Evolutionary conservation across 1,139 yeast genomes (phyloP), one percentile per base, ranked within the genome.

Genomic region (Keqinozyma sinolaborantium): DNA sequence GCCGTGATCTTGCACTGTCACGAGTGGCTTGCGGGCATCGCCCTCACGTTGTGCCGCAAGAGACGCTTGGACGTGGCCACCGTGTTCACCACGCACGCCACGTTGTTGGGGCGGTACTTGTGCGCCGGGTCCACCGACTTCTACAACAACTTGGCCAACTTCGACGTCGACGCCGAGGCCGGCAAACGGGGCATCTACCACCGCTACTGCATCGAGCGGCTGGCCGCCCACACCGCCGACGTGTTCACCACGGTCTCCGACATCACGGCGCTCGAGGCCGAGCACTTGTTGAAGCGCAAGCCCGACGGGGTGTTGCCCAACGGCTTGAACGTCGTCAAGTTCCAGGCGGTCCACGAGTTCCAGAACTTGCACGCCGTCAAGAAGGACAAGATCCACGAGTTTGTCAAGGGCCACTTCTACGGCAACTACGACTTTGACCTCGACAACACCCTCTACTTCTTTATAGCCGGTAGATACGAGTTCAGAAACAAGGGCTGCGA

Each of bases 221-320:
- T 95, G 2, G 97, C 97, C 5, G 90, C 97, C 14, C 98, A 92
- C 55, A 76, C 94, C 8, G 88, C 96, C 11, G 98, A 92, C 60
- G 98, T 92, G 19, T 92, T 92, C 68, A 92, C 98, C 26, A 92
- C 98, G 0, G 98, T 92, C 11, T 86, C 96, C 14, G 95, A 92
- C 52, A 92, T 92, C 50, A 92, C 98, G 23, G 98, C 97, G 5
- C 85, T 78, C 52, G 98, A 92, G 61, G 72, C 92, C 5, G 98
- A 92, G 61, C 95, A 90, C 58, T 69, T 92, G 57, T 73, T 92
- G 50, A 92, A 90, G 57, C 75, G 98, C 43, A 90, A 90, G 56
- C 98, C 98, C 2, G 98, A 92, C 53, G 98, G 98, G 2, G 97
- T 92, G 21, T 73, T 92, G 53, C 98, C 98, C 37, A 92, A 92